phyloP scores from a whole-genome alignment of 2,329 filamentous ascomycete species.

The Claviceps fusiformis region DNA sequence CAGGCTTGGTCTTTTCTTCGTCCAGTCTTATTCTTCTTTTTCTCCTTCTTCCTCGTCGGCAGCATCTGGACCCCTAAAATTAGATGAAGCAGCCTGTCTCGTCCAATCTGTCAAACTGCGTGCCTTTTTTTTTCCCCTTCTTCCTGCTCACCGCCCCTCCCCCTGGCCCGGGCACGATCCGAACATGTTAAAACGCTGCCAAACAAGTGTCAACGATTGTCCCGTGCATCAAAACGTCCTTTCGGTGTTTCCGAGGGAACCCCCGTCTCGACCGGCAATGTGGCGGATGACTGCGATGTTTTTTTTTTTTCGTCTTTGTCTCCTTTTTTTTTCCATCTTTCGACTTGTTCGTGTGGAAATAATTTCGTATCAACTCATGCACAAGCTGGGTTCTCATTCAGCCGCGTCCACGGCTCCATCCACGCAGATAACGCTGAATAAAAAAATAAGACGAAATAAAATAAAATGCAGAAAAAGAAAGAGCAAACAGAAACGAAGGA shows the following conservation, averaged over 20 bases:
- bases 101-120: background rate
- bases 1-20: too few species aligned
- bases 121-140: background rate
- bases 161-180: background rate
- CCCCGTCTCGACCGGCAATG: background rate
- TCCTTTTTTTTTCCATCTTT: background rate
- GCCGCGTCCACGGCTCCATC: background rate
- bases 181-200: background rate
- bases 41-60: background rate
- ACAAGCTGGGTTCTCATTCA: background rate
- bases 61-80: conserved; percentile 1
- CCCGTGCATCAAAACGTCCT: background rate
- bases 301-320: background rate
- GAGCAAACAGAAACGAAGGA: too few species aligned
- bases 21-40: background rate
- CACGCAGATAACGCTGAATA: too few species aligned
- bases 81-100: background rate
- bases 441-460: too few species aligned
- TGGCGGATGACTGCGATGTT: background rate
- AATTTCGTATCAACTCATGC: too few species aligned
- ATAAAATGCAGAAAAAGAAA: too few species aligned
- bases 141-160: background rate
- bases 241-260: background rate
- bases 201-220: background rate
- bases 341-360: background rate